Conservation (phyloP, 2,329 filamentous ascomycete genomes). For the Aspergillus sergii region DNA sequence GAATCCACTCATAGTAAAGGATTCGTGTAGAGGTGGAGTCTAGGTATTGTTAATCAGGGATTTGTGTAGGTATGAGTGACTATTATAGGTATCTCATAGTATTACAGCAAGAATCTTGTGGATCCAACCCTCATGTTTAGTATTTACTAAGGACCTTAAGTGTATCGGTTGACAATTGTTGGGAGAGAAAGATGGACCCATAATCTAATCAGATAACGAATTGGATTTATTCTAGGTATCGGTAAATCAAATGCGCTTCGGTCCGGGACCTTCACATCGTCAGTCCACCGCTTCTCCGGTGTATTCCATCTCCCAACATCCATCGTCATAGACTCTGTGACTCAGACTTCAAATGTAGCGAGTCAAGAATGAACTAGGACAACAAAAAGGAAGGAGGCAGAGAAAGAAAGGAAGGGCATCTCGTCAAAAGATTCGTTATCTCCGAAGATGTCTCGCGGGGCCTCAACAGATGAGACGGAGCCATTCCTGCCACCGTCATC, state of each 20-base stretch:
- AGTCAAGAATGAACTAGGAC: background rate
- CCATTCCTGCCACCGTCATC: background rate
- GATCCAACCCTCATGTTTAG: background rate
- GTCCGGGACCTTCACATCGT: background rate
- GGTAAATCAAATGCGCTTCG: background rate
- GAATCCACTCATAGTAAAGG: background rate
- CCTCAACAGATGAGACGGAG: background rate
- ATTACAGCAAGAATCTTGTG: background rate
- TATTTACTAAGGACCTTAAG: background rate
- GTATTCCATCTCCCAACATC: background rate
- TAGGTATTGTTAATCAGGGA: background rate
- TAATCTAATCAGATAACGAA: slow-evolving; percentile 1
- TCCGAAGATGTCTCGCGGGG: background rate
- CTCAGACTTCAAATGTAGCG: background rate
- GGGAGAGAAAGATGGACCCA: background rate
- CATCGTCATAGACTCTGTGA: background rate
- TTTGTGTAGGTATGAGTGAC: background rate
- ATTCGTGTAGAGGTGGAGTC: background rate
- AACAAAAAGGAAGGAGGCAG: background rate
- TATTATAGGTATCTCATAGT: background rate
- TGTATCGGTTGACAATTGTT: background rate
- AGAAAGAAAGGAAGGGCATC: background rate
- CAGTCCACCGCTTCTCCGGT: background rate
- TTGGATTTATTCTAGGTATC: background rate
- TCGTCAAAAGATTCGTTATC: background rate